A percentile compares a stretch with the other conserved stretches of the same genome.
Conservation (phyloP, 495 filamentous ascomycete species). For the Tuber magnatum region DNA sequence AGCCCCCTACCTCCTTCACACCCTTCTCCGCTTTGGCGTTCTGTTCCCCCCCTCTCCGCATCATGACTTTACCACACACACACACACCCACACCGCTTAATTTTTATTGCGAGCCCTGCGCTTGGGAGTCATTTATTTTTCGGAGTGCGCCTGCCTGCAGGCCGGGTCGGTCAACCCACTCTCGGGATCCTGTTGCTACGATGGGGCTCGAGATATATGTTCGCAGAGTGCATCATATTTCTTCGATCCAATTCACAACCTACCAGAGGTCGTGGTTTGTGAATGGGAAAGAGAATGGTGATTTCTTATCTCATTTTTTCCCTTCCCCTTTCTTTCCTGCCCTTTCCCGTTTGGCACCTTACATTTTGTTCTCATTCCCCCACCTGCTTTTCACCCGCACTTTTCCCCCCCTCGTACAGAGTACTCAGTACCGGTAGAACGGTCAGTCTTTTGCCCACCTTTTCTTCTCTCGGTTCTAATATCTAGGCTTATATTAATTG, state of each 20-base stretch:
- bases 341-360: neutral
- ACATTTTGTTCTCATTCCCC: neutral
- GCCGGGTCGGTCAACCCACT: slow-evolving; percentile 25
- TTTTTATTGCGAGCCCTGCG: slow-evolving; percentile 16
- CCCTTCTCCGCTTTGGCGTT: slow-evolving; percentile 27
- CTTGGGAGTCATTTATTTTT: slow-evolving; percentile 30
- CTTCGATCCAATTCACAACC: neutral
- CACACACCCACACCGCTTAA: neutral
- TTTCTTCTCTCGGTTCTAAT: neutral
- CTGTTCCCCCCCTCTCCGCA: slow-evolving; percentile 18
- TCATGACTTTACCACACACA: slow-evolving; percentile 12
- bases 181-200: slow-evolving; percentile 10
- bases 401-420: neutral
- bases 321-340: neutral
- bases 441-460: slow-evolving; percentile 4
- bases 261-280: neutral
- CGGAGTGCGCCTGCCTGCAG: slow-evolving; percentile 29
- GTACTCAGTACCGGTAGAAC: too few relatives aligned
- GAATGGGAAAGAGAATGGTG: slow-evolving; percentile 4
- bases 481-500: neutral
- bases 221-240: slow-evolving; percentile 8
- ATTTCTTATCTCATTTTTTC: slow-evolving; percentile 16
- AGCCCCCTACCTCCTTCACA: slow-evolving; percentile 18
- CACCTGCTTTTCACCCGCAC: neutral
- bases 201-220: slow-evolving; percentile 15